Conservation (phyloP, 257 asterid genomes). For the Lantana camara region DNA sequence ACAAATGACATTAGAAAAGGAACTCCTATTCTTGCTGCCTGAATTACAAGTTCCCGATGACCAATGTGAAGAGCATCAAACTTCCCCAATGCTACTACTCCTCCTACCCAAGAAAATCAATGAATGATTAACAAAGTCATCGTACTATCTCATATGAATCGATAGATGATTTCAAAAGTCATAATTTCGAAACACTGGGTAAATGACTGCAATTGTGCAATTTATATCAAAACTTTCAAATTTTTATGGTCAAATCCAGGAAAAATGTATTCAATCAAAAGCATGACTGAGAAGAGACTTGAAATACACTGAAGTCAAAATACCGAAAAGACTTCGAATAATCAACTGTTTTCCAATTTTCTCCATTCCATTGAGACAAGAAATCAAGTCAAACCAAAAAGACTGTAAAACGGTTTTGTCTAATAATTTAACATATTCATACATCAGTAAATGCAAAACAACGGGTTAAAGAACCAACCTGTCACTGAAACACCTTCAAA, state of each 20-base stretch:
- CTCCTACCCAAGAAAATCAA: slow-evolving; percentile 54
- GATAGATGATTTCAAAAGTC: slow-evolving; percentile 1
- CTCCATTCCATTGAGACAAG: background rate
- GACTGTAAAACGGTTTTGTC: background rate
- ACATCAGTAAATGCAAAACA: slow-evolving; percentile 3
- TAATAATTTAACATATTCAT: background rate
- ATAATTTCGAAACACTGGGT: background rate
- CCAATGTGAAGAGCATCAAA: slow-evolving; percentile 99
- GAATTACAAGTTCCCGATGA: slow-evolving; percentile 96
- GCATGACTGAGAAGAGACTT: too few relatives aligned
- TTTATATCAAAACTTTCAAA: background rate
- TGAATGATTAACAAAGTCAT: slow-evolving; percentile 7
- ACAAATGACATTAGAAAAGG: slow-evolving; percentile 83
- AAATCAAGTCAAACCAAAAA: slow-evolving; percentile 1
- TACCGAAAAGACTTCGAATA: background rate
- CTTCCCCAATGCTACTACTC: slow-evolving; percentile 94
- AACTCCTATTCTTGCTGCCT: slow-evolving; percentile 80
- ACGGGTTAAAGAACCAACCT: slow-evolving; percentile 46
- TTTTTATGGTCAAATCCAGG: background rate
- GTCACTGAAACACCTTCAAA: slow-evolving; percentile 54
- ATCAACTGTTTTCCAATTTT: background rate
- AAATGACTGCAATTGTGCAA: slow-evolving; percentile 4
- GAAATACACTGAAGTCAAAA: background rate
- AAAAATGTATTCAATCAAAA: background rate
- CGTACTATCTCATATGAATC: background rate